Evolutionary conservation across 148 eudicot species (phyloP), one percentile per base, ranked within the genome.

Genomic region (Cornus suecica): DNA sequence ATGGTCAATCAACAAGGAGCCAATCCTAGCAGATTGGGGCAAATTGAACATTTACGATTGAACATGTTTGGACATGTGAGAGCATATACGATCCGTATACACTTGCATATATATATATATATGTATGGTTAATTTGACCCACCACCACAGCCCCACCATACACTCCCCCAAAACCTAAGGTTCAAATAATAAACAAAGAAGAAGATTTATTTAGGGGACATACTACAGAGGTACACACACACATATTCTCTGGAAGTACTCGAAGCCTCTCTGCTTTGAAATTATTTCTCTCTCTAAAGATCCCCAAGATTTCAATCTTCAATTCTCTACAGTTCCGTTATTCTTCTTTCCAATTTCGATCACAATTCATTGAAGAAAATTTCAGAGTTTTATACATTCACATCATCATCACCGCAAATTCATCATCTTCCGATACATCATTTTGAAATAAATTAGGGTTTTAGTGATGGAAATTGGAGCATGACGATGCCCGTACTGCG

Each of bases 401-500:
- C 9, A 37, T 66, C 20, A 16, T 8, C 51, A 1, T 37, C 7
- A 10, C 37, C 15, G 27, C 7, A 48, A 20, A 18, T n/a, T n/a
- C n/a, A 1, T 69, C 24, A 3, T 26, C 26, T 22, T 25, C n/a
- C 14, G 29, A 58, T 58, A 58, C 24, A 58, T 58, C 3, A 23
- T 24, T 23, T 24, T 18, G 31, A 20, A n/a, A 37, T 0, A 16
- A 62, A 30, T 48, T 67, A 73, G 61, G 75, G 67, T 77, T 73
- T 34, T 10, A 24, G 76, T 62, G 58, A 82, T 83, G 89, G 68
- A 48, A 74, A 60, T 80, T 67, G 87, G 70, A 83, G 85, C 83
- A 88, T 86, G 87, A 90, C 77, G 82, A 90, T 88, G 89, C 91
- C 89, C 63, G 86, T 75, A 66, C 75, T 80, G 84, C 89, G 89